Conservation (phyloP, 768 basidiomycete species). For the Hericium erinaceus region DNA sequence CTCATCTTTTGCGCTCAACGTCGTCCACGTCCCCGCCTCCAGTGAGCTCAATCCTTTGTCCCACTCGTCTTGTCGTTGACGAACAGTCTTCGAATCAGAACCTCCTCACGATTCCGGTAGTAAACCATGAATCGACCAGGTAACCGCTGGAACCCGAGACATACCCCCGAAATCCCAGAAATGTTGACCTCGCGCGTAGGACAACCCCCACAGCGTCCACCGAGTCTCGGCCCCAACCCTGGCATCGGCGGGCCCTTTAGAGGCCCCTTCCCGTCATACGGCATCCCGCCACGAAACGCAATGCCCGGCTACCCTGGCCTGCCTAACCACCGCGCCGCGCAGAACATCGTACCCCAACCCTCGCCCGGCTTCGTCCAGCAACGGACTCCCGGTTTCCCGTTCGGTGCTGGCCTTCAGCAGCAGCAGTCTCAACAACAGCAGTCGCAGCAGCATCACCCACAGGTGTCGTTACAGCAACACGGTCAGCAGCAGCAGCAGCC, state of each 20-base stretch:
- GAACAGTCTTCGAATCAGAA: neutral
- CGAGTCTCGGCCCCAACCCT: slow-evolving; percentile 60
- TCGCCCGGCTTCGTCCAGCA: slow-evolving; percentile 58
- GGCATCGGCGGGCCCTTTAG: slow-evolving; percentile 57
- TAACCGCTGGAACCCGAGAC: slow-evolving; percentile 7
- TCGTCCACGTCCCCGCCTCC: neutral
- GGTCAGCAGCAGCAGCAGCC: slow-evolving; percentile 12
- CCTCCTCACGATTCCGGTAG: neutral
- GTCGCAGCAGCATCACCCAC: slow-evolving; percentile 28
- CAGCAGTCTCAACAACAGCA: slow-evolving; percentile 28
- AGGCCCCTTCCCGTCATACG: slow-evolving; percentile 41
- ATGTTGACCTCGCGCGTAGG: slow-evolving; percentile 31
- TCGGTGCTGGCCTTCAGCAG: slow-evolving; percentile 50
- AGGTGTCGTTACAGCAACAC: slow-evolving; percentile 12
- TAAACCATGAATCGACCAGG: slow-evolving; percentile 28
- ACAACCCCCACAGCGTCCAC: slow-evolving; percentile 76
- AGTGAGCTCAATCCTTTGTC: neutral
- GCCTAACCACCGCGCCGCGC: slow-evolving; percentile 53
- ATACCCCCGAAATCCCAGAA: neutral
- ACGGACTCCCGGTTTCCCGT: slow-evolving; percentile 59
- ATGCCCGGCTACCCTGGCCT: slow-evolving; percentile 48
- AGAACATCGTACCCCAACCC: slow-evolving; percentile 46
- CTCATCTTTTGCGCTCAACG: slow-evolving; percentile 1
- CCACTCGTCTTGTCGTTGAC: neutral
- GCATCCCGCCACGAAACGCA: slow-evolving; percentile 52